phyloP scores from a whole-genome alignment of 768 basidiomycete species.

The Lepiota venenata region DNA sequence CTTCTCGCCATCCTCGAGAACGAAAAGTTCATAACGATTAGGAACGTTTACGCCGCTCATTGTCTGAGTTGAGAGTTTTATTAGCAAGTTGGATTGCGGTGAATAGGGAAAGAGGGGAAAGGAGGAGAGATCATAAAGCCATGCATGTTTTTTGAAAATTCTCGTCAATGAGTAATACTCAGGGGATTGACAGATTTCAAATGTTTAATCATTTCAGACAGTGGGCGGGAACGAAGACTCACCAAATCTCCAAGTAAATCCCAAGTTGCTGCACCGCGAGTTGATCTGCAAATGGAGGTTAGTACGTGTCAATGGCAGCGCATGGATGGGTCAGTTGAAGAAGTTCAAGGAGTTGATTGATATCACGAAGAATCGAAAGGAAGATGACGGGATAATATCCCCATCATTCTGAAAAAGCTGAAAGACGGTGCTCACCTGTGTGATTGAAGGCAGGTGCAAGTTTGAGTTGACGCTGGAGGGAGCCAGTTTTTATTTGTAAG shows the following conservation, averaged over 20 bases:
- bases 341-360: constrained; percentile 48
- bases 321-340: constrained; percentile 9
- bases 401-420: constrained; percentile 41
- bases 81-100: constrained; percentile 12
- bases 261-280: neutral
- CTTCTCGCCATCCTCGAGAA: constrained; percentile 92
- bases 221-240: neutral
- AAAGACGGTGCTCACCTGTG: constrained; percentile 23
- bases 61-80: constrained; percentile 14
- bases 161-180: constrained; percentile 10
- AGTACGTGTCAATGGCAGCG: neutral
- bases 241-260: neutral
- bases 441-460: constrained; percentile 13
- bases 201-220: constrained; percentile 9
- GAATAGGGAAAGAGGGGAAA: neutral
- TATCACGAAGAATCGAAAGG: constrained; percentile 62
- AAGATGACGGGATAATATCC: constrained; percentile 59
- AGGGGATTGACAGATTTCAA: constrained; percentile 13
- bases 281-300: neutral
- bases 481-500: constrained; percentile 9
- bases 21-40: constrained; percentile 87
- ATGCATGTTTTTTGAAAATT: constrained; percentile 7
- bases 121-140: constrained; percentile 3
- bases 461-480: constrained; percentile 10
- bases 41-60: constrained; percentile 79